Evolutionary conservation across 1,139 yeast genomes (phyloP).

Genomic region (Suhomyces atakaporum): DNA sequence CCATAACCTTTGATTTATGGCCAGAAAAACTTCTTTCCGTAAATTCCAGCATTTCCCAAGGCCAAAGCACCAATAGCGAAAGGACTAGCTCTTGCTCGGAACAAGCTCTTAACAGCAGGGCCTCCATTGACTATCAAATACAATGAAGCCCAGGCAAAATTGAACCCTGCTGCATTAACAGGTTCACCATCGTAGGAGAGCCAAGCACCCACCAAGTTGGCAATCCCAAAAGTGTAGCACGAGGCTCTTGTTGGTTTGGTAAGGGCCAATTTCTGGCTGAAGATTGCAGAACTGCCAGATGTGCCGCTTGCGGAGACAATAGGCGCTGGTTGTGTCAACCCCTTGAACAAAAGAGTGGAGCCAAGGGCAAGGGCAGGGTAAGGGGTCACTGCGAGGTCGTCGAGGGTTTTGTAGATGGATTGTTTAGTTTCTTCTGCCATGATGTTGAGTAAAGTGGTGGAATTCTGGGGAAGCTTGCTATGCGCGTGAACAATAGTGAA

Average conservation of each 20-base stretch:
- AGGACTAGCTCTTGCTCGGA: constrained; percentile 55
- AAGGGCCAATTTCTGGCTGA: constrained; percentile 28
- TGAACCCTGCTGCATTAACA: constrained; percentile 84
- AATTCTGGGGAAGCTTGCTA: not conserved
- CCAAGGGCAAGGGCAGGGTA: constrained; percentile 25
- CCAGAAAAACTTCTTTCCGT: constrained; percentile 71
- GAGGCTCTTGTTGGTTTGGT: constrained; percentile 41
- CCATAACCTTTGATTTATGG: too few relatives aligned
- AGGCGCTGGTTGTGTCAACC: constrained; percentile 18
- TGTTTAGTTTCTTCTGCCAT: constrained; percentile 9
- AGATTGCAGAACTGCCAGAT: constrained; percentile 33
- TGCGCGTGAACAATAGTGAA: not conserved
- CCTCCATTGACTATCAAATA: constrained; percentile 76
- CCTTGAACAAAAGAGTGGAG: constrained; percentile 20
- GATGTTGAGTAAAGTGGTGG: not conserved
- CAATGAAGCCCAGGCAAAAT: constrained; percentile 82
- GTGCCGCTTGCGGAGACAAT: constrained; percentile 25
- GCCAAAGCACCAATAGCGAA: constrained; percentile 60
- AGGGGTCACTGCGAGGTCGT: constrained; percentile 14
- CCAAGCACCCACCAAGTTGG: constrained; percentile 77
- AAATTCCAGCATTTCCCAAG: constrained; percentile 59
- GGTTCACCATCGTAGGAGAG: constrained; percentile 81
- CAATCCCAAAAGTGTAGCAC: constrained; percentile 53
- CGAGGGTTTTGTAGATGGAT: constrained; percentile 7
- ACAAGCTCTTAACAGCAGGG: constrained; percentile 48